phyloP scores from a whole-genome alignment of 1,284 basidiomycete species.

The Trichosporon coremiiforme region DNA sequence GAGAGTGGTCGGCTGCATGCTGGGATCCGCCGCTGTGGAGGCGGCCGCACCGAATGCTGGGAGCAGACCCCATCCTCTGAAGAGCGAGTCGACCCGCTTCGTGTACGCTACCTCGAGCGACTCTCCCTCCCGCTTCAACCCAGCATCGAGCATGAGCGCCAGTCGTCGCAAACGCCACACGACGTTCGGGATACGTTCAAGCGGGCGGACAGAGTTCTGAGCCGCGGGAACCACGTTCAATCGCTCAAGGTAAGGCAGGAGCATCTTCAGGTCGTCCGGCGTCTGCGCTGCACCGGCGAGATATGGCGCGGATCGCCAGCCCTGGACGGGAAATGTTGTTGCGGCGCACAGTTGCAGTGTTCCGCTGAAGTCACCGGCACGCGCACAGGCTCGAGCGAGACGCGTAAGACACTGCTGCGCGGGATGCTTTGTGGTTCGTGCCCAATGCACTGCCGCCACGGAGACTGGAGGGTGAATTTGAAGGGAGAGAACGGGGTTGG shows the following conservation, averaged over 20 bases:
- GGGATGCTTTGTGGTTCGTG: background rate
- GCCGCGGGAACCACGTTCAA: background rate
- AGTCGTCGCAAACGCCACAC: background rate
- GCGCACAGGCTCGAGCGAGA: background rate
- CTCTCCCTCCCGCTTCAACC: background rate
- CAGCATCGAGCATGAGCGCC: background rate
- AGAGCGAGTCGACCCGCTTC: background rate
- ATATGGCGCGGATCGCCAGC: background rate
- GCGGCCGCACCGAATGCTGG: too few relatives aligned
- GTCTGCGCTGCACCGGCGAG: slow-evolving; percentile 20
- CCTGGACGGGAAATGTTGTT: background rate
- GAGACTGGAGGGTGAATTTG: too few relatives aligned
- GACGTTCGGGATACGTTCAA: background rate
- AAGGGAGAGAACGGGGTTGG: too few relatives aligned
- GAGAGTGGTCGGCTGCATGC: too few relatives aligned
- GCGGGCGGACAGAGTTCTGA: background rate
- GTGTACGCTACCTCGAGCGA: background rate
- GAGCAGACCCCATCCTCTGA: slow-evolving; percentile 6
- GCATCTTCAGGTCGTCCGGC: slow-evolving; percentile 20
- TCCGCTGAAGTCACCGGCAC: background rate
- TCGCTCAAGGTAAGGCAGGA: slow-evolving; percentile 17
- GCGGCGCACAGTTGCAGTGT: background rate
- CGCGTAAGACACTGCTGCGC: background rate
- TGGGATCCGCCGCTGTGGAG: too few relatives aligned
- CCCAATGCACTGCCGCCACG: too few relatives aligned